These are phyloP conservation scores for Dendrothele bispora DNA, from an alignment of 768 basidiomycete genomes.

Conservation along the genomic window DNA sequence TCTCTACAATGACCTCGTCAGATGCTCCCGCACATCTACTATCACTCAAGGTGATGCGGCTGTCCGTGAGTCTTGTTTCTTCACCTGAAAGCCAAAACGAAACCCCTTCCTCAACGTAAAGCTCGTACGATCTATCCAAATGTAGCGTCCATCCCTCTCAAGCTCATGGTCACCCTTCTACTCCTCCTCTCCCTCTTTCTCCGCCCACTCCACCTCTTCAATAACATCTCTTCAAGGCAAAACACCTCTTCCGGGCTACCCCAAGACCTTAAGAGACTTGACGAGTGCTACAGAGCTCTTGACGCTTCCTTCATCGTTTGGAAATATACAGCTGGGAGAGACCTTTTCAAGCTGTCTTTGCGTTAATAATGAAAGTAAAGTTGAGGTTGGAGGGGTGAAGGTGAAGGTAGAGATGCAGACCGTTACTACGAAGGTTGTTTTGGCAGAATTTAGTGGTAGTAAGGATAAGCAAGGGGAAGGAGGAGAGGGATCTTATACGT, in stretches of 20 bases:
- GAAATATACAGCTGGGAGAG: slow-evolving; percentile 86
- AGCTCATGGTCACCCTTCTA: slow-evolving; percentile 87
- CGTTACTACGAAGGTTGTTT: slow-evolving; percentile 57
- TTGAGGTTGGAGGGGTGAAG: slow-evolving; percentile 60
- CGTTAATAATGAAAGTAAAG: slow-evolving; percentile 74
- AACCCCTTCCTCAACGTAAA: neutral
- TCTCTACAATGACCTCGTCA: slow-evolving; percentile 12
- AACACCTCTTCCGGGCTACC: slow-evolving; percentile 68
- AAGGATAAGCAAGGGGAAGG: too few relatives aligned
- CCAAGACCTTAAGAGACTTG: slow-evolving; percentile 82
- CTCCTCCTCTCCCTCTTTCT: slow-evolving; percentile 66
- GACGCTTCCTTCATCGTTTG: slow-evolving; percentile 81
- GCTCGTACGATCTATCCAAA: slow-evolving; percentile 6
- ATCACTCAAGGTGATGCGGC: slow-evolving; percentile 85
- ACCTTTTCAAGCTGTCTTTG: slow-evolving; percentile 83
- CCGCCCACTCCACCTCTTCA: slow-evolving; percentile 75
- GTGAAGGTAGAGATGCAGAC: slow-evolving; percentile 89
- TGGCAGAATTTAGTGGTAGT: slow-evolving; percentile 64
- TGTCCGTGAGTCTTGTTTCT: slow-evolving; percentile 59
- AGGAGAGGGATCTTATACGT: too few relatives aligned
- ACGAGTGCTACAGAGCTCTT: slow-evolving; percentile 78
- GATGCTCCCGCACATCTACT: slow-evolving; percentile 67
- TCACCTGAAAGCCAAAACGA: slow-evolving; percentile 1
- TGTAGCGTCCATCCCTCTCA: slow-evolving; percentile 71
- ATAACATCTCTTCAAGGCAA: slow-evolving; percentile 76